Conservation (phyloP, 768 basidiomycete genomes). For the Antrodiella citrinella region DNA sequence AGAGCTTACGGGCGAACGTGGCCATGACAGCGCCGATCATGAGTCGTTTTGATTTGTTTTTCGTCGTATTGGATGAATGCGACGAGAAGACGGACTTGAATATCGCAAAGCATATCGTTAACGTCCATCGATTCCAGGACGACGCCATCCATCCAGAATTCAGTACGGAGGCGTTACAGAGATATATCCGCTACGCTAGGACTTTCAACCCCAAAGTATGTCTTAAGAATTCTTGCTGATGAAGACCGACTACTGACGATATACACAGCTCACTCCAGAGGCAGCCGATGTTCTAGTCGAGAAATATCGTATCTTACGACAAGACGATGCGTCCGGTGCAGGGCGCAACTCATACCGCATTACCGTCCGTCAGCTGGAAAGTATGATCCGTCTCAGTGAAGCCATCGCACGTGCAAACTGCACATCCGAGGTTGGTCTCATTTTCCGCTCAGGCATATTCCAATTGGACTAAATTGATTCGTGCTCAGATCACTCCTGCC, state of each 20-base stretch:
- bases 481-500: slow-evolving; percentile 78
- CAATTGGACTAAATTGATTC: neutral
- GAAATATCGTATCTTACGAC: slow-evolving; percentile 86
- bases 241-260: neutral
- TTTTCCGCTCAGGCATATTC: neutral
- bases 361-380: slow-evolving; percentile 95
- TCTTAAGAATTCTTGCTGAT: too few species aligned
- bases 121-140: slow-evolving; percentile 92
- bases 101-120: slow-evolving; percentile 95
- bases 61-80: slow-evolving; percentile 96
- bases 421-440: slow-evolving; percentile 66
- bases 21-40: slow-evolving; percentile 99
- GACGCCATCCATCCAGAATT: slow-evolving; percentile 95
- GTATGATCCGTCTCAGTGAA: slow-evolving; percentile 96
- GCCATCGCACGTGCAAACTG: slow-evolving; percentile 98
- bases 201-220: slow-evolving; percentile 95
- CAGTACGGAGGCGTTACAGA: slow-evolving; percentile 90
- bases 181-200: slow-evolving; percentile 94
- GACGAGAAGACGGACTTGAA: slow-evolving; percentile 87
- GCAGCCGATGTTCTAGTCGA: slow-evolving; percentile 91
- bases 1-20: slow-evolving; percentile 83
- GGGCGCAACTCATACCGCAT: slow-evolving; percentile 93
- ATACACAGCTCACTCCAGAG: slow-evolving; percentile 82
- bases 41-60: slow-evolving; percentile 97
- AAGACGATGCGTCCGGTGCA: slow-evolving; percentile 85